phyloP scores from a whole-genome alignment of 2,329 filamentous ascomycete genomes.

The Dothiorella sarmentorum region DNA sequence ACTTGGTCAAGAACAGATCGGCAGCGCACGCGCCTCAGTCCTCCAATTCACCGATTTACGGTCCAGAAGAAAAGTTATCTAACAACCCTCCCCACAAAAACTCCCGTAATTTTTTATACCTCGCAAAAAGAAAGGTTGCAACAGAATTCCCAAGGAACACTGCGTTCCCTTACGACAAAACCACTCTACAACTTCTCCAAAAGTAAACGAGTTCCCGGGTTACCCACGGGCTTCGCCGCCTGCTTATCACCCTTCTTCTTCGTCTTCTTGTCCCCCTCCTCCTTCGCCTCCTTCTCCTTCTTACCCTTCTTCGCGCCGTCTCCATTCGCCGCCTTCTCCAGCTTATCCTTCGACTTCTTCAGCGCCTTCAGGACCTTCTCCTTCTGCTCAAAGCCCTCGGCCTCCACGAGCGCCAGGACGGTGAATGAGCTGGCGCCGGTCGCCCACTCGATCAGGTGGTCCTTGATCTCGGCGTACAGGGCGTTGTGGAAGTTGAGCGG shows the following conservation, averaged over 20 bases:
- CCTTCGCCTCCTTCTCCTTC: constrained; percentile 36
- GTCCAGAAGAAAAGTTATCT: too few species aligned
- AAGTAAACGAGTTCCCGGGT: constrained; percentile 47
- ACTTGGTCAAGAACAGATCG: too few species aligned
- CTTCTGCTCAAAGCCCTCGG: constrained; percentile 61
- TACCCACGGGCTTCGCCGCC: constrained; percentile 39
- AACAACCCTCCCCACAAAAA: too few species aligned
- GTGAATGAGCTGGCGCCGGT: constrained; percentile 84
- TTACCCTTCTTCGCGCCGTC: constrained; percentile 48
- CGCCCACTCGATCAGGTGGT: constrained; percentile 76
- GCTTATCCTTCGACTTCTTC: constrained; percentile 67
- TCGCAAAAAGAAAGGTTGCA: neutral
- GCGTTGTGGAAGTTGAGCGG: constrained; percentile 75
- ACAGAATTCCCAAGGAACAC: neutral
- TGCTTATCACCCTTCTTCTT: constrained; percentile 22
- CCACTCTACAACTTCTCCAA: constrained; percentile 33
- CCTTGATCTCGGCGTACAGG: constrained; percentile 78
- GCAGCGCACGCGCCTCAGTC: too few species aligned
- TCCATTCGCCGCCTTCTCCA: constrained; percentile 64
- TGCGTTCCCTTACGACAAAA: neutral
- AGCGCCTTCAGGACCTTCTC: constrained; percentile 66
- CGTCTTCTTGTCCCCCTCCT: constrained; percentile 41
- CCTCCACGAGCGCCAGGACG: constrained; percentile 75
- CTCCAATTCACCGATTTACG: too few species aligned
- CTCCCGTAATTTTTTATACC: too few species aligned